Conservation (phyloP, 2,329 filamentous ascomycete genomes). For the Calonectria leucothoes region DNA sequence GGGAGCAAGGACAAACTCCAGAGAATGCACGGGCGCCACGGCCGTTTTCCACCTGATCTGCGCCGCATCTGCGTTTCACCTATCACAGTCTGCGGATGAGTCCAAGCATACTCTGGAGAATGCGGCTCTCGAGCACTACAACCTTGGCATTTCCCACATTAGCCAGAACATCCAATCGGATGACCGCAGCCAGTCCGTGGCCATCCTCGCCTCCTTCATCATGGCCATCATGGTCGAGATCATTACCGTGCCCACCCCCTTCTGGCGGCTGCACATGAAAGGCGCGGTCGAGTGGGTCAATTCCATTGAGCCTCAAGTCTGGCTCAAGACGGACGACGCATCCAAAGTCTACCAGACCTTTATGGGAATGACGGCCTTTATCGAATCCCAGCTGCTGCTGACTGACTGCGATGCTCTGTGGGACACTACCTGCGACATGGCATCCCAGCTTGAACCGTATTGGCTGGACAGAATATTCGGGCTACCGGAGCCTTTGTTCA, state of each 20-base stretch:
- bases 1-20: background rate
- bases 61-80: background rate
- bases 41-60: background rate
- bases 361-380: background rate
- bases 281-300: slow-evolving; percentile 11
- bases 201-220: slow-evolving; percentile 4
- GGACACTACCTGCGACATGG: background rate
- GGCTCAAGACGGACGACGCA: background rate
- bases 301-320: background rate
- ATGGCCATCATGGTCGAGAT: background rate
- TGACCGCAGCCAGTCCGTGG: background rate
- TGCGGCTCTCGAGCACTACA: background rate
- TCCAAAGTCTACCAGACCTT: background rate
- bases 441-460: background rate
- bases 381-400: background rate
- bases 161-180: background rate
- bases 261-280: slow-evolving; percentile 7
- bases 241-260: background rate
- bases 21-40: background rate
- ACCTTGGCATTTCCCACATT: slow-evolving; percentile 4
- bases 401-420: background rate
- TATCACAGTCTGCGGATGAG: background rate
- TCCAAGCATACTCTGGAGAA: background rate
- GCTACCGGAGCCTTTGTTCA: background rate
- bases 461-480: background rate